Evolutionary conservation across 352 stramenopile genomes (phyloP).

Genomic region (Phytophthora macrochlamydospora): DNA sequence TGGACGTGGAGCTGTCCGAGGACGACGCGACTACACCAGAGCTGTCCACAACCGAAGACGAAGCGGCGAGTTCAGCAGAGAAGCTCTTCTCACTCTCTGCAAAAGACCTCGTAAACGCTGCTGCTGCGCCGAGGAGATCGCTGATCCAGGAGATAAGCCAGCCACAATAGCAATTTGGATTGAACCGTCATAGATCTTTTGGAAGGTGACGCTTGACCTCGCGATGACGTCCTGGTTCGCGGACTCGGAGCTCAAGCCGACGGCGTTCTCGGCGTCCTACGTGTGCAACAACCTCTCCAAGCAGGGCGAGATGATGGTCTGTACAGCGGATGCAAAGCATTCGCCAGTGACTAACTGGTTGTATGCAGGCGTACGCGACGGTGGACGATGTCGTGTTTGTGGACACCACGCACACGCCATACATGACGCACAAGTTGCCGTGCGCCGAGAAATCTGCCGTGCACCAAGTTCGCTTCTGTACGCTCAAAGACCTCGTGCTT

Average conservation of each 20-base stretch:
- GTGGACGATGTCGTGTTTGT: slow-evolving; percentile 54
- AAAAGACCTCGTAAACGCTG: slow-evolving; percentile 12
- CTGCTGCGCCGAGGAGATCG: slow-evolving; percentile 14
- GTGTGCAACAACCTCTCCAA: slow-evolving; percentile 65
- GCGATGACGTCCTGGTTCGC: slow-evolving; percentile 44
- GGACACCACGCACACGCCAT: slow-evolving; percentile 47
- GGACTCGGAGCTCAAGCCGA: slow-evolving; percentile 51
- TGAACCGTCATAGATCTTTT: slow-evolving; percentile 10
- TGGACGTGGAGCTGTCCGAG: slow-evolving; percentile 16
- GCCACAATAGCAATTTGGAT: slow-evolving; percentile 26
- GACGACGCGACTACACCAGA: slow-evolving; percentile 1
- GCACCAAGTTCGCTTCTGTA: slow-evolving; percentile 72
- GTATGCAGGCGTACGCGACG: slow-evolving; percentile 48
- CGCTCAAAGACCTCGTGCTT: slow-evolving; percentile 43
- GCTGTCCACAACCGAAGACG: slow-evolving; percentile 1
- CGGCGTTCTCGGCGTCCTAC: slow-evolving; percentile 49
- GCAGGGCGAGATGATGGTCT: slow-evolving; percentile 49
- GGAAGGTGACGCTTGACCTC: not conserved
- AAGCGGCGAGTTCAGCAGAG: slow-evolving; percentile 6
- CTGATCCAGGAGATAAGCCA: slow-evolving; percentile 37
- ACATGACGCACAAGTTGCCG: slow-evolving; percentile 44
- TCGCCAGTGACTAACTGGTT: slow-evolving; percentile 6
- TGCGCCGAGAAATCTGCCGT: slow-evolving; percentile 54
- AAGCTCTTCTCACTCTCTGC: slow-evolving; percentile 31
- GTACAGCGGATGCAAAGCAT: not conserved